Conservation (phyloP, 176 grass and related monocot genomes). For the Coix lacrymajobi region DNA sequence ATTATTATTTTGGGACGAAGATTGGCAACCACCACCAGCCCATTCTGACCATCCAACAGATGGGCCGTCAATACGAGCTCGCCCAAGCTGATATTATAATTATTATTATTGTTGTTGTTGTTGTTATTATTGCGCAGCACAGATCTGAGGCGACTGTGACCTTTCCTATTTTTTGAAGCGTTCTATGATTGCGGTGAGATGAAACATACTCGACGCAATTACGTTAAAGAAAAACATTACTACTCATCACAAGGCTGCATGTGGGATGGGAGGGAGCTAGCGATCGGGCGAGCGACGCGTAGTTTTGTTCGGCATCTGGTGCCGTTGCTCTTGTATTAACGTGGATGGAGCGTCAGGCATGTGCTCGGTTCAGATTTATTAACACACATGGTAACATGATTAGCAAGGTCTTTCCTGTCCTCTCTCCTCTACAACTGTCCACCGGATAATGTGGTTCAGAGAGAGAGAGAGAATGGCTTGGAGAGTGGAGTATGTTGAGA, state of each 20-base stretch:
- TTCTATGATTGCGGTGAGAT: constrained; percentile 47
- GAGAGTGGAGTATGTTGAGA: not conserved
- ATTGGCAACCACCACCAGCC: constrained; percentile 25
- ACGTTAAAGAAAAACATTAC: constrained; percentile 31
- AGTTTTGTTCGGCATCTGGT: not conserved
- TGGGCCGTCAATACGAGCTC: constrained; percentile 26
- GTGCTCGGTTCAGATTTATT: constrained; percentile 8
- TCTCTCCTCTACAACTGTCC: not conserved
- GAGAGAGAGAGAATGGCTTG: not conserved
- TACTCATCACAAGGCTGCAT: constrained; percentile 30
- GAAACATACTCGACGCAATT: constrained; percentile 5
- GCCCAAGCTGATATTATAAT: not conserved
- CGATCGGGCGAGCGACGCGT: not conserved
- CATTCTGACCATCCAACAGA: constrained; percentile 28
- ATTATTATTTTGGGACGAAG: constrained; percentile 16
- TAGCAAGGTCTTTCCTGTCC: not conserved
- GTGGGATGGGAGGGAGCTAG: not conserved
- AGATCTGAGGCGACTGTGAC: constrained; percentile 20
- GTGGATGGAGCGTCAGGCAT: not conserved
- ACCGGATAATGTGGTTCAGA: constrained; percentile 2
- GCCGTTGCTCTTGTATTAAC: not conserved
- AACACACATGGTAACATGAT: constrained; percentile 1
- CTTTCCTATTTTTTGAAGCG: constrained; percentile 43
- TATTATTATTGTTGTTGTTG: not conserved
- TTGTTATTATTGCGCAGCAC: not conserved